phyloP scores from a whole-genome alignment of 345 rosid genomes.

The Populus nigra region DNA sequence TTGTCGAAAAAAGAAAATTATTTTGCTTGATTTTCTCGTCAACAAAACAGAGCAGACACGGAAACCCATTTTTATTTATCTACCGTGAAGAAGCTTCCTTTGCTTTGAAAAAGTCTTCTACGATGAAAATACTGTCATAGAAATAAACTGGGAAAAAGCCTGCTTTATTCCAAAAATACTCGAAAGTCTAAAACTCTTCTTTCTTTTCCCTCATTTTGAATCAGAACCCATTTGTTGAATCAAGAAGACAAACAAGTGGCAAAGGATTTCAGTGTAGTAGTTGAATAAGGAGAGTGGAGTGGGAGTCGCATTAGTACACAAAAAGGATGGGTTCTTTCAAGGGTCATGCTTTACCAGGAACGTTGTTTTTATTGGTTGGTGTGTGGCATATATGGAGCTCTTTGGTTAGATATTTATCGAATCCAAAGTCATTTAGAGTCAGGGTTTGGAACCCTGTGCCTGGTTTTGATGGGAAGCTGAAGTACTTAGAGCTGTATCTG shows the following conservation, averaged over 20 bases:
- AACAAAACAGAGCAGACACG: background rate
- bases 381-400: constrained; percentile 87
- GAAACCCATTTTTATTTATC: background rate
- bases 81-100: background rate
- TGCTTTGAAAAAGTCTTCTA: background rate
- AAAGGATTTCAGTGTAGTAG: background rate
- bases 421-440: constrained; percentile 68
- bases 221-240: constrained; percentile 13
- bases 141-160: background rate
- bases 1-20: background rate
- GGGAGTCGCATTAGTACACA: background rate
- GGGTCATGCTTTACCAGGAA: constrained; percentile 89
- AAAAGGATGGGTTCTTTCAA: constrained; percentile 84
- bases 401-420: constrained; percentile 51
- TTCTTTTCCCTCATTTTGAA: background rate
- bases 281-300: background rate
- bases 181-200: background rate
- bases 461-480: constrained; percentile 71
- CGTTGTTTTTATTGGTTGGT: constrained; percentile 72
- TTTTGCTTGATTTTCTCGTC: constrained; percentile 8
- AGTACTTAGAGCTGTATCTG: constrained; percentile 78
- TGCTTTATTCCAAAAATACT: background rate
- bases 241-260: background rate
- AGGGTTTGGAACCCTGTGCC: constrained; percentile 85
- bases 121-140: background rate